Evolutionary conservation across 2,329 filamentous ascomycete genomes (phyloP).

Genomic region (Neopestalotiopsis sp.): DNA sequence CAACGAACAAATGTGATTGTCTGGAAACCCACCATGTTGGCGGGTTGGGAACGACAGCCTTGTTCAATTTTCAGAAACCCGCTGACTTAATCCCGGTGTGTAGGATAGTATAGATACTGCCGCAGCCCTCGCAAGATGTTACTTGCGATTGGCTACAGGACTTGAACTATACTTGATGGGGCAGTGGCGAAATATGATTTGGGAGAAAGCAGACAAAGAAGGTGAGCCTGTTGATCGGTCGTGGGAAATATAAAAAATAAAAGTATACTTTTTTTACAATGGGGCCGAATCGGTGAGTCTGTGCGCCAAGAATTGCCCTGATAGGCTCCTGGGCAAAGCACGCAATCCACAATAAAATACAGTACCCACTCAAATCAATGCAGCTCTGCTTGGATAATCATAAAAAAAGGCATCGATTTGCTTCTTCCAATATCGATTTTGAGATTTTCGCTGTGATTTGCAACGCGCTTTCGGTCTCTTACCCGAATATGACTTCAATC

Average conservation of each 20-base stretch:
- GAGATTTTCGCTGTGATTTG: neutral
- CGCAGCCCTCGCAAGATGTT: neutral
- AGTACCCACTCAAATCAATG: neutral
- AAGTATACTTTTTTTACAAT: conserved; percentile 7
- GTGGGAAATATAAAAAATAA: neutral
- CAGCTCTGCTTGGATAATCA: neutral
- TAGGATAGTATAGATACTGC: neutral
- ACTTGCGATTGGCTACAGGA: neutral
- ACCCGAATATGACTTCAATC: too few relatives aligned
- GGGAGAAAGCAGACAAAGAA: neutral
- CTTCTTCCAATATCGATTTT: neutral
- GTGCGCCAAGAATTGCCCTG: conserved; percentile 8
- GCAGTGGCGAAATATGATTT: neutral
- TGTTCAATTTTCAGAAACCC: too few relatives aligned
- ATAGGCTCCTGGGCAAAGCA: neutral
- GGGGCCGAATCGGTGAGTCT: neutral
- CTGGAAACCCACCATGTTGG: neutral
- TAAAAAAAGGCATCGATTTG: neutral
- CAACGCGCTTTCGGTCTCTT: neutral
- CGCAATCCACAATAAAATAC: conserved; percentile 9
- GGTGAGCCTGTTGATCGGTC: neutral
- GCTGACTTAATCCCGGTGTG: too few relatives aligned
- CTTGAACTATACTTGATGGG: neutral
- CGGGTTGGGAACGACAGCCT: neutral
- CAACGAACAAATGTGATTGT: neutral